A percentile compares a stretch with the other conserved stretches of the same genome.
These are phyloP conservation scores for Cystobasidiaceae sp. DNA, from an alignment of 1,284 basidiomycete genomes.

Conservation along the genomic window DNA sequence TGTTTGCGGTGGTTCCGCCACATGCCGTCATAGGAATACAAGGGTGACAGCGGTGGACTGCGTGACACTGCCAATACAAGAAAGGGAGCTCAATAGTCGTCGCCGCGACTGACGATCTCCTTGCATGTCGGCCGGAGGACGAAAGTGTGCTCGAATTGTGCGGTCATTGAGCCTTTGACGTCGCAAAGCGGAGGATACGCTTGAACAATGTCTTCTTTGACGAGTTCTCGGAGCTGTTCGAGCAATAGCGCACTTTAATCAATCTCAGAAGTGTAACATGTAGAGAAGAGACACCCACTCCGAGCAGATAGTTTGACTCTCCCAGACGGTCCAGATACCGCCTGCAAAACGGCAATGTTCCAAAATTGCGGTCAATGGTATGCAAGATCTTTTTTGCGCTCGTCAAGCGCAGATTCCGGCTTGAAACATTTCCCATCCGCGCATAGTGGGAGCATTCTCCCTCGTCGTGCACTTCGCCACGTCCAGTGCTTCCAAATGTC, in stretches of 20 bases:
- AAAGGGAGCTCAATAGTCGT: no score
- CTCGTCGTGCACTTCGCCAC: constrained; percentile 83
- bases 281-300: constrained; percentile 55
- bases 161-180: constrained; percentile 65
- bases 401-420: constrained; percentile 69
- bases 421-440: constrained; percentile 62
- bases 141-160: constrained; percentile 94
- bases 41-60: no score
- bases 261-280: no score
- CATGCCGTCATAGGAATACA: no score
- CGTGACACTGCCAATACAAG: no score
- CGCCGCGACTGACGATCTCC: constrained; percentile 63
- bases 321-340: constrained; percentile 87
- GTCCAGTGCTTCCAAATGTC: constrained; percentile 96
- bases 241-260: no score
- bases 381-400: constrained; percentile 80
- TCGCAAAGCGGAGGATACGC: constrained; percentile 95
- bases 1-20: no score
- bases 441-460: constrained; percentile 96
- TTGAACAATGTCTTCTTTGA: constrained; percentile 78
- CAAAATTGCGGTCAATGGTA: constrained; percentile 89
- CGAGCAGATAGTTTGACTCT: constrained; percentile 91
- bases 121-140: constrained; percentile 83
- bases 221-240: constrained; percentile 84
- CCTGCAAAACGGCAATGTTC: constrained; percentile 90